Evolutionary conservation across 2,329 filamentous ascomycete species (phyloP).

Genomic region (Fusarium irregulare): DNA sequence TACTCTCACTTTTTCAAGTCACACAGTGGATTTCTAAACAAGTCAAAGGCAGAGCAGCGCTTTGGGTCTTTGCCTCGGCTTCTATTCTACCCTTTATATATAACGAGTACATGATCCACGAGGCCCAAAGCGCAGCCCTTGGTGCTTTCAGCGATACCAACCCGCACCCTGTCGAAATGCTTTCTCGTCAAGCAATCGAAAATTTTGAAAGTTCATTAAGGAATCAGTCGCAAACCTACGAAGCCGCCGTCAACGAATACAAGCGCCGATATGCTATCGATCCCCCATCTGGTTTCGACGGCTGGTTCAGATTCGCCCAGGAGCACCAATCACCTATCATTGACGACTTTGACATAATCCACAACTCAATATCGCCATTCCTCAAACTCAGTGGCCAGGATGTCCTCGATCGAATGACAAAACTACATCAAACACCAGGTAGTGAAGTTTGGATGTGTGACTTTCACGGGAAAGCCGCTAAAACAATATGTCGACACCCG

Average conservation of each 20-base stretch:
- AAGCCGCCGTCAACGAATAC: slow-evolving; percentile 56
- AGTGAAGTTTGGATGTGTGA: slow-evolving; percentile 55
- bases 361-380: slow-evolving; percentile 55
- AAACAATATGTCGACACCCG: slow-evolving; percentile 51
- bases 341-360: slow-evolving; percentile 61
- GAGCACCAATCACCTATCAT: slow-evolving; percentile 58
- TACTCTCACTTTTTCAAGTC: no score
- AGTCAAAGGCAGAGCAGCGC: slow-evolving; percentile 11
- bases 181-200: slow-evolving; percentile 46
- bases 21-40: no score
- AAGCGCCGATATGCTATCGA: slow-evolving; percentile 54
- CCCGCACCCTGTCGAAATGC: slow-evolving; percentile 52
- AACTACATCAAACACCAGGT: slow-evolving; percentile 36
- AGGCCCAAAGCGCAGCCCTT: slow-evolving; percentile 14
- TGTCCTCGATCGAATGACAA: slow-evolving; percentile 45
- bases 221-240: slow-evolving; percentile 54
- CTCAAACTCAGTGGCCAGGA: slow-evolving; percentile 52
- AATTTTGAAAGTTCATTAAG: slow-evolving; percentile 49
- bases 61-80: slow-evolving; percentile 52
- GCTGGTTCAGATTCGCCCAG: slow-evolving; percentile 58
- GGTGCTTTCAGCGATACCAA: neutral
- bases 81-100: slow-evolving; percentile 49
- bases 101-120: slow-evolving; percentile 44
- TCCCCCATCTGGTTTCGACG: slow-evolving; percentile 60
- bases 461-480: slow-evolving; percentile 41